Conservation (phyloP, 129 eudicot species). For the Deinandra increscens region DNA sequence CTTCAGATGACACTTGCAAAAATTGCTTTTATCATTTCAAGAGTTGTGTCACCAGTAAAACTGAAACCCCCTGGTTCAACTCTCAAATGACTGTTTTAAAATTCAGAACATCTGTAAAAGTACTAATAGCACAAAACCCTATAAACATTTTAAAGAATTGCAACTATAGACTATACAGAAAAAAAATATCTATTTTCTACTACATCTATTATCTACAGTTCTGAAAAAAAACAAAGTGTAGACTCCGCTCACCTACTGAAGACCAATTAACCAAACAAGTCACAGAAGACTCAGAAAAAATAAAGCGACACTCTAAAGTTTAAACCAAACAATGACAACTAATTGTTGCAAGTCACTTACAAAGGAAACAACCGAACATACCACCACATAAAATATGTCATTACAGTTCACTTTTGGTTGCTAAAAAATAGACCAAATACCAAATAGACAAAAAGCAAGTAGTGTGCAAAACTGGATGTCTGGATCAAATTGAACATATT, state of each 20-base stretch:
- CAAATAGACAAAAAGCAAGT: neutral
- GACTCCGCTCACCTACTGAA: neutral
- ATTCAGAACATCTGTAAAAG: neutral
- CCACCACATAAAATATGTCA: neutral
- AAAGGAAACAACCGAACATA: neutral
- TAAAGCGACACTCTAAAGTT: neutral
- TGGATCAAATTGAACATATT: neutral
- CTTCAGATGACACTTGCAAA: conserved; percentile 1
- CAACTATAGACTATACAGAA: neutral
- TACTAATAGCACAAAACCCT: neutral
- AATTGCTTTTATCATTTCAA: neutral
- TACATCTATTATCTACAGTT: neutral
- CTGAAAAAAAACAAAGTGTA: neutral
- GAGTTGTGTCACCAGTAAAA: neutral
- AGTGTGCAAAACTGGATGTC: neutral
- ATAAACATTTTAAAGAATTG: neutral
- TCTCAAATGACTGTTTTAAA: neutral
- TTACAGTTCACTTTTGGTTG: conserved; percentile 9
- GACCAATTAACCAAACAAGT: neutral
- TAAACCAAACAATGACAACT: conserved; percentile 4
- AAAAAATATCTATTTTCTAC: neutral
- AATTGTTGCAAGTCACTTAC: neutral
- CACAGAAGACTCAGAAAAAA: neutral
- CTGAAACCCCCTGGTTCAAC: neutral
- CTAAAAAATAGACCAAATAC: neutral